These are phyloP conservation scores for Aspergillus campestris DNA, from an alignment of 495 filamentous ascomycete species.

Conservation along the genomic window DNA sequence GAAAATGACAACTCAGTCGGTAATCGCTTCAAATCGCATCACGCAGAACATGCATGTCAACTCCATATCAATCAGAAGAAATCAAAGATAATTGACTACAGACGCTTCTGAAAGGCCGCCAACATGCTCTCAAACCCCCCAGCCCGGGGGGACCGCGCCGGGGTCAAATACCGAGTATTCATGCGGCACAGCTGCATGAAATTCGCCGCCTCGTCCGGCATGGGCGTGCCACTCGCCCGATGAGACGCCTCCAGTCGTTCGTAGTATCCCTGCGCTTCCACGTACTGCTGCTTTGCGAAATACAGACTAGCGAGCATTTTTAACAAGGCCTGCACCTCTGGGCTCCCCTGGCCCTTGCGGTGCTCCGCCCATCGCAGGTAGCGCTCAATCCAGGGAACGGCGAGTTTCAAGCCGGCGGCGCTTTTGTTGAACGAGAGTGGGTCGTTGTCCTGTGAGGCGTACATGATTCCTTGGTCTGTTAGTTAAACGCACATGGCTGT, in stretches of 20 bases:
- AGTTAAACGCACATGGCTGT: too few relatives aligned
- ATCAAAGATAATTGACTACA: too few relatives aligned
- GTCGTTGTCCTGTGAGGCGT: slow-evolving; percentile 12
- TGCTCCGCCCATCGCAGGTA: slow-evolving; percentile 25
- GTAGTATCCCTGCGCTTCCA: slow-evolving; percentile 21
- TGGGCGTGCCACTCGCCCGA: slow-evolving; percentile 2
- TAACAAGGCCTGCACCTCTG: slow-evolving; percentile 18
- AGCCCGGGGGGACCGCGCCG: not conserved
- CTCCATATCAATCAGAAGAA: too few relatives aligned
- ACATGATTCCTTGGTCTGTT: slow-evolving; percentile 15
- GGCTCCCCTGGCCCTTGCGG: slow-evolving; percentile 15
- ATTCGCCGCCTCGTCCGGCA: slow-evolving; percentile 10
- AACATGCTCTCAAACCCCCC: too few relatives aligned
- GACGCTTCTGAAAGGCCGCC: too few relatives aligned
- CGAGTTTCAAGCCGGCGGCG: slow-evolving; percentile 5
- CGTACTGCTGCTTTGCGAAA: slow-evolving; percentile 16
- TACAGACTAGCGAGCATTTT: slow-evolving; percentile 22
- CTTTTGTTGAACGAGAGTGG: slow-evolving; percentile 6
- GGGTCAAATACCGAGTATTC: slow-evolving; percentile 15
- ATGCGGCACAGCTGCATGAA: slow-evolving; percentile 20
- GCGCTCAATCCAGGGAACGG: slow-evolving; percentile 23
- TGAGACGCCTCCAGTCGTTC: slow-evolving; percentile 17
- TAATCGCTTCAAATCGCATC: too few relatives aligned
- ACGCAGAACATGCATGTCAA: too few relatives aligned
- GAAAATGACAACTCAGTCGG: too few relatives aligned